Percentiles rank a stretch among this genome's conserved stretches.
phyloP scores from a whole-genome alignment of 352 stramenopile species.

The Phytophthora vignae region DNA sequence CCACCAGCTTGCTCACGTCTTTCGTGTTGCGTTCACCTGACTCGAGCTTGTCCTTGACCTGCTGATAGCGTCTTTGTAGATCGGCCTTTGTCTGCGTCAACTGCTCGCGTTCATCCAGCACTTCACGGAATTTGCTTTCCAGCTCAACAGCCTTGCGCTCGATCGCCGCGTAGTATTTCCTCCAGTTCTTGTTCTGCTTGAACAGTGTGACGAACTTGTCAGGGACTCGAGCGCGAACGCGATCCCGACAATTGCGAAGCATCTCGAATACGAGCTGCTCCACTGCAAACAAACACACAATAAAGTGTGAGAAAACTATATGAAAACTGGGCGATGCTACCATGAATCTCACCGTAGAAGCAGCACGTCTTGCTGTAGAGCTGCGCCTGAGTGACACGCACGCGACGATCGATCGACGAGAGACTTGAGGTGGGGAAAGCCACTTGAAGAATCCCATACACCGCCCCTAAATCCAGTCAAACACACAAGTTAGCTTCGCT shows the following conservation, averaged over 20 bases:
- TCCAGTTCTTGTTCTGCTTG: constrained; percentile 81
- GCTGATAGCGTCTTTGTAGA: constrained; percentile 29
- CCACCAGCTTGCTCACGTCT: constrained; percentile 46
- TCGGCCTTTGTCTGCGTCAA: constrained; percentile 38
- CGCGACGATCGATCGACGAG: constrained; percentile 20
- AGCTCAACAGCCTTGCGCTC: constrained; percentile 50
- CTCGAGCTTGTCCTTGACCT: constrained; percentile 35
- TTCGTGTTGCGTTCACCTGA: constrained; percentile 34
- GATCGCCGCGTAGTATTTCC: constrained; percentile 72
- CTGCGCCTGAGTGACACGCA: constrained; percentile 34
- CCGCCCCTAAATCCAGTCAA: constrained; percentile 29
- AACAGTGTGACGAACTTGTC: constrained; percentile 69
- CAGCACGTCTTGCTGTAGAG: constrained; percentile 50
- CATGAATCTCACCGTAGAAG: constrained; percentile 49
- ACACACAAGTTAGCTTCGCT: background rate
- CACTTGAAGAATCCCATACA: constrained; percentile 66
- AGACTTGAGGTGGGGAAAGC: constrained; percentile 41
- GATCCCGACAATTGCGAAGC: constrained; percentile 62
- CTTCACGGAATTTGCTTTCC: constrained; percentile 43
- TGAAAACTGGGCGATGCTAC: background rate
- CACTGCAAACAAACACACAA: constrained; percentile 38
- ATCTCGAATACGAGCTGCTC: constrained; percentile 73
- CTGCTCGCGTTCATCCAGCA: constrained; percentile 44
- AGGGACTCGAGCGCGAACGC: constrained; percentile 48
- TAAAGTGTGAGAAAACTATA: background rate